phyloP scores from a whole-genome alignment of 73 alveolate species.

The Paramecium octaurelia region DNA sequence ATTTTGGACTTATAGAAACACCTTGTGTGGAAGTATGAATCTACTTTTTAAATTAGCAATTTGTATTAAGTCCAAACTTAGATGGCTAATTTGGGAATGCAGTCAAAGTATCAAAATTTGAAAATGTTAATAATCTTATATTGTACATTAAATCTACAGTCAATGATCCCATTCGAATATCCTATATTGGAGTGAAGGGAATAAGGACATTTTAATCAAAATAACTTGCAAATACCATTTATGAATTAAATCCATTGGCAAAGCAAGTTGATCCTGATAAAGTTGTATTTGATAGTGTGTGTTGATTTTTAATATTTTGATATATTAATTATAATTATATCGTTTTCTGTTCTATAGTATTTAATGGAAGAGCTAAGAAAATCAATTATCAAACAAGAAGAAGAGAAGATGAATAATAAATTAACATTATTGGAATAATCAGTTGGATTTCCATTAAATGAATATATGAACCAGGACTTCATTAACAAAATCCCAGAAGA shows the following conservation, averaged over 20 bases:
- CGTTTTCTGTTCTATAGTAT: not conserved
- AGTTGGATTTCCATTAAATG: not conserved
- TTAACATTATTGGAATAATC: not conserved
- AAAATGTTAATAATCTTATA: not conserved
- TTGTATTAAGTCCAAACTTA: conserved; percentile 38
- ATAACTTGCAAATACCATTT: not conserved
- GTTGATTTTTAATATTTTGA: not conserved
- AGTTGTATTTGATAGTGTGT: not conserved
- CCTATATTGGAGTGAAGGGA: conserved; percentile 2
- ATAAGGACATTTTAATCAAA: not conserved
- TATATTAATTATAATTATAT: not conserved
- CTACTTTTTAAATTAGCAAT: not conserved
- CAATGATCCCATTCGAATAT: not conserved
- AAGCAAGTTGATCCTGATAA: conserved; percentile 38
- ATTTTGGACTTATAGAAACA: not conserved
- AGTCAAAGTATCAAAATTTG: not conserved
- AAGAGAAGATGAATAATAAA: not conserved
- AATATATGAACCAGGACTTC: not conserved
- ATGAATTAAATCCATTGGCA: conserved; percentile 23
- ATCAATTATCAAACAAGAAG: not conserved
- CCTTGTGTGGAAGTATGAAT: not conserved
- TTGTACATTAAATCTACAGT: conserved; percentile 7
- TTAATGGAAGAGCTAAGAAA: conserved; percentile 22
- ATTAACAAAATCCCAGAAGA: conserved; percentile 9
- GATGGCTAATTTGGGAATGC: conserved; percentile 16